A percentile compares a stretch with the other conserved stretches of the same genome.
Evolutionary conservation across 2,329 filamentous ascomycete genomes (phyloP).

Genomic region (Huntiella abstrusa): DNA sequence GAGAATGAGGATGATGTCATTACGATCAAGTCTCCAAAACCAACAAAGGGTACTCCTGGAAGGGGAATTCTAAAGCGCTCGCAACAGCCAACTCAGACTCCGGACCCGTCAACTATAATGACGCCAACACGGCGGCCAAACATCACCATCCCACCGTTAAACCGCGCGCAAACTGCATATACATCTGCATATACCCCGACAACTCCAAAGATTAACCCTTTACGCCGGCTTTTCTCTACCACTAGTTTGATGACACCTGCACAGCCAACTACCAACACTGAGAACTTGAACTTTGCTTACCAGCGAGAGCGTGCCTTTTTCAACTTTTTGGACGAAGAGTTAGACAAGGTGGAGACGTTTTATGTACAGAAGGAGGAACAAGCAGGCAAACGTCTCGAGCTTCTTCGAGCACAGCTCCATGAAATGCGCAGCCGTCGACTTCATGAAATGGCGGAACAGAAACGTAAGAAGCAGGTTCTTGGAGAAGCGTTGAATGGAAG

Average conservation of each 20-base stretch:
- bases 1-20: slow-evolving; percentile 3
- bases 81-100: not conserved
- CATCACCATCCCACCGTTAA: not conserved
- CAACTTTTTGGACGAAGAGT: slow-evolving; percentile 60
- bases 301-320: slow-evolving; percentile 72
- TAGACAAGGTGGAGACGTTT: slow-evolving; percentile 83
- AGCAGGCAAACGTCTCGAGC: slow-evolving; percentile 49
- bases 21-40: slow-evolving; percentile 1
- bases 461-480: slow-evolving; percentile 16
- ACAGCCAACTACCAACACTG: not conserved
- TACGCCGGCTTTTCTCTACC: slow-evolving; percentile 21
- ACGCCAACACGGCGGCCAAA: not conserved
- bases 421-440: slow-evolving; percentile 77
- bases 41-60: not conserved
- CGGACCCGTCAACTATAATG: not conserved
- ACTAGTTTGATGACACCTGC: slow-evolving; percentile 11
- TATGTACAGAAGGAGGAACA: slow-evolving; percentile 79
- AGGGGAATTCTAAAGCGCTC: slow-evolving; percentile 5
- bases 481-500: not conserved
- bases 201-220: slow-evolving; percentile 15
- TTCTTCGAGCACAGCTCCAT: slow-evolving; percentile 69
- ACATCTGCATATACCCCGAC: slow-evolving; percentile 3
- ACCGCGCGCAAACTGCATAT: not conserved
- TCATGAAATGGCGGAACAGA: slow-evolving; percentile 42
- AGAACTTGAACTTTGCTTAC: slow-evolving; percentile 40